These are phyloP conservation scores for Solanum stenotomum DNA, from an alignment of 257 asterid genomes.

Conservation along the genomic window DNA sequence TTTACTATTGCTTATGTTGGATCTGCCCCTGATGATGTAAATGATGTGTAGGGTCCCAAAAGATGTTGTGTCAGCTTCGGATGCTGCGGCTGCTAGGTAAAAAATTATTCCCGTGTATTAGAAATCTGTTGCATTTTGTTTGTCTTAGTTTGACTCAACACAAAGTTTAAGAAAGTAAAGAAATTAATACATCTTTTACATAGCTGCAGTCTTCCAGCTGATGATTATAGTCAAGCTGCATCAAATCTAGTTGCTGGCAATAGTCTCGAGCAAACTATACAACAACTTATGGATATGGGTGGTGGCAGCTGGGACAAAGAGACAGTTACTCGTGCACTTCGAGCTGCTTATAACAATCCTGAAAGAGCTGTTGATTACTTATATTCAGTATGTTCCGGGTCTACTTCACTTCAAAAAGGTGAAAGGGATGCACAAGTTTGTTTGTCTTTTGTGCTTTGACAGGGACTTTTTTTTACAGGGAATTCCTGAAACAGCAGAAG, in stretches of 20 bases:
- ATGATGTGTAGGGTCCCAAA: slow-evolving; percentile 34
- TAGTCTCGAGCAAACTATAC: slow-evolving; percentile 53
- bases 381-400: slow-evolving; percentile 45
- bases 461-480: slow-evolving; percentile 31
- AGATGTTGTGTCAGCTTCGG: slow-evolving; percentile 30
- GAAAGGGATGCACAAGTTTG: background rate
- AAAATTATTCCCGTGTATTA: background rate
- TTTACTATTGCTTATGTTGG: background rate
- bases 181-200: slow-evolving; percentile 8
- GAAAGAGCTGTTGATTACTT: slow-evolving; percentile 48
- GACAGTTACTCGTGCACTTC: slow-evolving; percentile 66
- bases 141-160: background rate
- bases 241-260: slow-evolving; percentile 42
- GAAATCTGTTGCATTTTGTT: background rate
- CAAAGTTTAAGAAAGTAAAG: background rate
- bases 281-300: slow-evolving; percentile 79
- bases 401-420: background rate
- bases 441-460: background rate
- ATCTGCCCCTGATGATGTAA: slow-evolving; percentile 1
- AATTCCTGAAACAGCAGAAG: slow-evolving; percentile 63
- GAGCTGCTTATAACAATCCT: slow-evolving; percentile 76
- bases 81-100: slow-evolving; percentile 37
- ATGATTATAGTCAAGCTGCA: slow-evolving; percentile 35
- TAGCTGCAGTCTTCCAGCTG: slow-evolving; percentile 30
- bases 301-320: slow-evolving; percentile 88